Conservation (phyloP, 148 eudicot species). For the Rheum nobile region DNA sequence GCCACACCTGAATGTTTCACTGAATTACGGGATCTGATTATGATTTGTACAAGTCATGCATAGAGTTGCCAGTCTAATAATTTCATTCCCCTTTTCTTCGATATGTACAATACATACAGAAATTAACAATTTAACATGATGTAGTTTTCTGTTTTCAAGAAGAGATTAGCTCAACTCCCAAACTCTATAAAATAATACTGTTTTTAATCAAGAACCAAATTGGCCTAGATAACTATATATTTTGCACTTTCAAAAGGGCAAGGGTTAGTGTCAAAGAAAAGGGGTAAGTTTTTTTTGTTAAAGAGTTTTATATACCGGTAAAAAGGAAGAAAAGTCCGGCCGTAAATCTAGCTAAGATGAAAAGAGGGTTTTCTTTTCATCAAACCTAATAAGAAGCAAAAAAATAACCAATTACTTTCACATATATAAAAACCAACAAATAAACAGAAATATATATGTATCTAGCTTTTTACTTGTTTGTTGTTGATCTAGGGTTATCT, state of each 20-base stretch:
- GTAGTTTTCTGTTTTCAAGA: not conserved
- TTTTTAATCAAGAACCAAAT: not conserved
- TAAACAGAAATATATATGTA: not conserved
- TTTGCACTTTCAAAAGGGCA: not conserved
- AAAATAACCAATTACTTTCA: not conserved
- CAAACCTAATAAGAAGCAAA: not conserved
- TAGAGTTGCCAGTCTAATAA: not conserved
- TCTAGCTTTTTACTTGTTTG: not conserved
- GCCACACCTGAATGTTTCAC: not conserved
- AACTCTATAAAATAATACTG: no score
- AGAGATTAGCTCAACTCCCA: not conserved
- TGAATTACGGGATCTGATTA: not conserved
- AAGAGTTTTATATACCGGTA: not conserved
- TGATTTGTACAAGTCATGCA: slow-evolving; percentile 1
- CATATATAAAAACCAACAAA: no score
- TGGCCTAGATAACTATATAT: not conserved
- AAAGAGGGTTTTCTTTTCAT: not conserved
- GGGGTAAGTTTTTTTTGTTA: not conserved
- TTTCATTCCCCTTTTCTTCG: not conserved
- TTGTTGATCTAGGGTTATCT: slow-evolving; percentile 2
- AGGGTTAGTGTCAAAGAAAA: not conserved
- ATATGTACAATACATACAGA: not conserved
- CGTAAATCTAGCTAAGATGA: not conserved
- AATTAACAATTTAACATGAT: not conserved
- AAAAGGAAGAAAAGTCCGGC: not conserved